These are phyloP conservation scores for Gossypium schwendimanii DNA, from an alignment of 441 rosid genomes.

Conservation along the genomic window DNA sequence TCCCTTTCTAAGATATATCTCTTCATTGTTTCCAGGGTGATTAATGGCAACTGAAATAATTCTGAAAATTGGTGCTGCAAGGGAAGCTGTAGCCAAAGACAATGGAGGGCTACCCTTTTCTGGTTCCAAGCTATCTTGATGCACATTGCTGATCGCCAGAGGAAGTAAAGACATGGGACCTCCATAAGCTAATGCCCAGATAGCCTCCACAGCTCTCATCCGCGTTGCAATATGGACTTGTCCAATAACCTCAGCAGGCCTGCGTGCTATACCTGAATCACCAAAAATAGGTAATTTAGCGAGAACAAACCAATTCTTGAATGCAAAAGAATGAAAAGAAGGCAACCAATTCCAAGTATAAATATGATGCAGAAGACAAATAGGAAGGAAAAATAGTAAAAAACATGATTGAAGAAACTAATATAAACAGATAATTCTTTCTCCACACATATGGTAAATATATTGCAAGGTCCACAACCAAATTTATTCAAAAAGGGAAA, in stretches of 20 bases:
- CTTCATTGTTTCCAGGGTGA: conserved; percentile 90
- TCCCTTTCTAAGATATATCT: conserved; percentile 66
- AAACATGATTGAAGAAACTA: not conserved
- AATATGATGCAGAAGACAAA: not conserved
- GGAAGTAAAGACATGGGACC: conserved; percentile 98
- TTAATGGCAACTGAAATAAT: conserved; percentile 74
- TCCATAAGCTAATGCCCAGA: conserved; percentile 97
- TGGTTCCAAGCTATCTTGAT: conserved; percentile 70
- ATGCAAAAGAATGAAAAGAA: not conserved
- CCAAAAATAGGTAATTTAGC: conserved; percentile 15
- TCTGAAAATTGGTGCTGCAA: conserved; percentile 91
- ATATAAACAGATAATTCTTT: conserved; percentile 1
- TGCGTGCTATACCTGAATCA: conserved; percentile 60
- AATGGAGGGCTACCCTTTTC: conserved; percentile 51
- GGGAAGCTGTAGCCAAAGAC: conserved; percentile 57
- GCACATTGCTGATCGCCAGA: conserved; percentile 61
- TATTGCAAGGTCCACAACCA: not conserved
- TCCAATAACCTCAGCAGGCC: conserved; percentile 99
- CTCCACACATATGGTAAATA: not conserved
- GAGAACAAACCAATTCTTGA: conserved; percentile 4
- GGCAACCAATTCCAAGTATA: conserved; percentile 11
- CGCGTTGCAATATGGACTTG: conserved; percentile 93
- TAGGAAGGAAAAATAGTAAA: not conserved
- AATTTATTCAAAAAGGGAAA: not conserved
- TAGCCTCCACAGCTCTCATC: conserved; percentile 78